Conservation (phyloP, 371 early-diverging fungal genomes). For the Rhizopus delemar region DNA sequence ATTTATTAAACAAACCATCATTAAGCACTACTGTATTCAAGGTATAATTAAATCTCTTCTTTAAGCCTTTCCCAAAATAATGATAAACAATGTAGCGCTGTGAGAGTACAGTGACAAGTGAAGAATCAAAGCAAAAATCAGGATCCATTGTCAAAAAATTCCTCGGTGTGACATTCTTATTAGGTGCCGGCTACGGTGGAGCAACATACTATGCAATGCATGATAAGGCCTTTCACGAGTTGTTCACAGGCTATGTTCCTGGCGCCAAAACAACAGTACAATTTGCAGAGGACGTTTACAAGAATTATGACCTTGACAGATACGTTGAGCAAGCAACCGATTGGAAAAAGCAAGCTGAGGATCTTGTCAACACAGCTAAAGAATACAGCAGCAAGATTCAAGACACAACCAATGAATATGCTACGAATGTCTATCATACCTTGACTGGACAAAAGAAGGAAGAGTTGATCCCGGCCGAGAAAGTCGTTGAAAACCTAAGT, state of each 20-base stretch:
- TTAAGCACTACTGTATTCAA: slow-evolving; percentile 9
- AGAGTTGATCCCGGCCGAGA: slow-evolving; percentile 1
- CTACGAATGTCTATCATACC: slow-evolving; percentile 12
- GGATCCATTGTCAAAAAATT: slow-evolving; percentile 14
- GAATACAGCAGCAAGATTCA: slow-evolving; percentile 16
- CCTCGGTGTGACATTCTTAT: slow-evolving; percentile 9
- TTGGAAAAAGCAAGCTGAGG: slow-evolving; percentile 18
- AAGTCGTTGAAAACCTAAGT: slow-evolving; percentile 10
- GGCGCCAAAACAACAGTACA: slow-evolving; percentile 20
- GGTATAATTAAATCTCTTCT: slow-evolving; percentile 4
- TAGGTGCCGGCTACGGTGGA: slow-evolving; percentile 16
- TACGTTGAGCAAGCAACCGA: slow-evolving; percentile 14
- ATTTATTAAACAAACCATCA: not conserved
- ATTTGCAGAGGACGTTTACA: slow-evolving; percentile 14
- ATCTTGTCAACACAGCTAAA: slow-evolving; percentile 17
- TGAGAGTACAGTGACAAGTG: slow-evolving; percentile 15
- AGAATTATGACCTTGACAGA: slow-evolving; percentile 15
- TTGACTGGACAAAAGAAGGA: slow-evolving; percentile 29
- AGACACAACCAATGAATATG: slow-evolving; percentile 21
- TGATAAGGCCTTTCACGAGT: slow-evolving; percentile 17
- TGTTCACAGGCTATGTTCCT: slow-evolving; percentile 21
- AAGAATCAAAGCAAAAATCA: slow-evolving; percentile 9
- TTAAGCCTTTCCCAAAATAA: not conserved
- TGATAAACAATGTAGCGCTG: slow-evolving; percentile 14
- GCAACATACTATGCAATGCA: slow-evolving; percentile 20